Conservation (phyloP, 257 asterid species). For the Primulina huaijiensis region DNA sequence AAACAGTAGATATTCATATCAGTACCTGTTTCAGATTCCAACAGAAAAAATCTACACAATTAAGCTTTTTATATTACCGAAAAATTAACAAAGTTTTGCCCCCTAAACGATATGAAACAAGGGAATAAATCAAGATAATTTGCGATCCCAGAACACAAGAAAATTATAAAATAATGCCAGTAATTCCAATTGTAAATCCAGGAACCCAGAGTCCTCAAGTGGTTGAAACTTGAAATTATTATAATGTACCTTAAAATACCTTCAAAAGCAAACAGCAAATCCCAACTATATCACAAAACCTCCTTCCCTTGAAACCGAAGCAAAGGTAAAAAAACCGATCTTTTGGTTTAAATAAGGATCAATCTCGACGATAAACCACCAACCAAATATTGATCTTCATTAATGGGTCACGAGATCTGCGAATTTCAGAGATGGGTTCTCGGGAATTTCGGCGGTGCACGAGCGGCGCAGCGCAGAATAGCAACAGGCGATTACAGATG, state of each 20-base stretch:
- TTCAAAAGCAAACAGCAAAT: slow-evolving; percentile 30
- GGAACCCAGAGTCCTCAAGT: slow-evolving; percentile 19
- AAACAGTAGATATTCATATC: slow-evolving; percentile 23
- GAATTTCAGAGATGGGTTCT: slow-evolving; percentile 31
- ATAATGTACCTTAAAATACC: slow-evolving; percentile 44
- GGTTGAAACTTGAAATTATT: background rate
- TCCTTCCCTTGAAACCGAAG: slow-evolving; percentile 53
- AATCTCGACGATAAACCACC: slow-evolving; percentile 24
- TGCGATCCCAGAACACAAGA: slow-evolving; percentile 24
- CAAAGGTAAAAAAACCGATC: slow-evolving; percentile 34
- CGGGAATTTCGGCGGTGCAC: slow-evolving; percentile 46
- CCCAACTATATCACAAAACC: slow-evolving; percentile 29
- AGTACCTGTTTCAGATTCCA: slow-evolving; percentile 20
- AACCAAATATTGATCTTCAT: background rate
- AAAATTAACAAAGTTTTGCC: slow-evolving; percentile 41
- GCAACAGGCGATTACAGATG: slow-evolving; percentile 32
- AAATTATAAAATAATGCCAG: slow-evolving; percentile 21
- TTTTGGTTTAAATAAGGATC: slow-evolving; percentile 22
- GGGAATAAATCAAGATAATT: slow-evolving; percentile 21
- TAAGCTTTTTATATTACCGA: slow-evolving; percentile 28
- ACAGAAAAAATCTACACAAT: background rate
- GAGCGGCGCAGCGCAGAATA: slow-evolving; percentile 55
- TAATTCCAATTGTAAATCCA: slow-evolving; percentile 24
- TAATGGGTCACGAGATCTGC: slow-evolving; percentile 49
- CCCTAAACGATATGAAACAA: slow-evolving; percentile 27